Evolutionary conservation across 768 basidiomycete species (phyloP).

Genomic region (Cystoderma amianthinum): DNA sequence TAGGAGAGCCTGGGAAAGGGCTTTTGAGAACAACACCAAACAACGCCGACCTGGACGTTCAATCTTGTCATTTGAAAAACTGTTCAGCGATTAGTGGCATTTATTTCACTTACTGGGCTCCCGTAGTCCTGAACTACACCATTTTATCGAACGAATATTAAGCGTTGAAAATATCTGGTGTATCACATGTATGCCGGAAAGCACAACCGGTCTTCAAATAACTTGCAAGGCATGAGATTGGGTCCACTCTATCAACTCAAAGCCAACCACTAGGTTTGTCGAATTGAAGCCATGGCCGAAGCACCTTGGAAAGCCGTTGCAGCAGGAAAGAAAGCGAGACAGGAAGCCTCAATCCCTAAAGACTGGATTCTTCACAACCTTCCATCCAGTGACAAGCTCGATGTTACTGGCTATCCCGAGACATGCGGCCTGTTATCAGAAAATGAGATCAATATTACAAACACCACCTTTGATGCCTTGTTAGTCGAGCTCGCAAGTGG

Average conservation of each 20-base stretch:
- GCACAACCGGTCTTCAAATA: no score
- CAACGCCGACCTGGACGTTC: no score
- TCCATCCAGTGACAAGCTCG: background rate
- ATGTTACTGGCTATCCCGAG: conserved; percentile 2
- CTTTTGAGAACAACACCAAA: no score
- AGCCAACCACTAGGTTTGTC: background rate
- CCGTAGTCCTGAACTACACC: no score
- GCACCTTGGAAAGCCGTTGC: background rate
- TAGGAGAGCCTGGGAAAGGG: no score
- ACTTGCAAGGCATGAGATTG: no score
- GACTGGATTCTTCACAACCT: background rate
- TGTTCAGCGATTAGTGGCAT: no score
- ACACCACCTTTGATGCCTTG: background rate
- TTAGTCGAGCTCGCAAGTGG: background rate
- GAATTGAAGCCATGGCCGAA: background rate
- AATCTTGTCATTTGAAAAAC: no score
- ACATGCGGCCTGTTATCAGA: conserved; percentile 2
- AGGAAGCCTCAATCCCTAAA: conserved; percentile 1
- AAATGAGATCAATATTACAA: conserved; percentile 4
- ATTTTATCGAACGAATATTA: no score
- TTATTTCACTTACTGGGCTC: no score
- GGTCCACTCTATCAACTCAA: background rate
- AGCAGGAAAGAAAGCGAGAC: background rate
- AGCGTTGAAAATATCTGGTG: no score
- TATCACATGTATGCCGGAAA: no score